phyloP scores from a whole-genome alignment of 2,329 filamentous ascomycete genomes.

The Balansia obtecta region DNA sequence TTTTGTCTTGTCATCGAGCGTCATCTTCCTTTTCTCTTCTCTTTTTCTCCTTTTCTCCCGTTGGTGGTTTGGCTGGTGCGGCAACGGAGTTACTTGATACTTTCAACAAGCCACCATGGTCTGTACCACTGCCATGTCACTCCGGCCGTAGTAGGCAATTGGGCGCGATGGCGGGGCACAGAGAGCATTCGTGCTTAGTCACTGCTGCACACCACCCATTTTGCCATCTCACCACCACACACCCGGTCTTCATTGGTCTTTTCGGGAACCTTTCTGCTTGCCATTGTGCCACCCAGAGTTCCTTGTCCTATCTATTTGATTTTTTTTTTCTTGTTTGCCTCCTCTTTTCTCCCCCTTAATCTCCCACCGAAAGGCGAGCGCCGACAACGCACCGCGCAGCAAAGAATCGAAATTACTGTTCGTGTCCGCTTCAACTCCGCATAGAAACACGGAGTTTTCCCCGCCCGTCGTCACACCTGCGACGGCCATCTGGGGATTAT shows the following conservation, averaged over 20 bases:
- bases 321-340: background rate
- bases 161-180: background rate
- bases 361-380: background rate
- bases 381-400: background rate
- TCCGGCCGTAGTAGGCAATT: background rate
- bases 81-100: background rate
- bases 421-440: background rate
- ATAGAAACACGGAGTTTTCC: background rate
- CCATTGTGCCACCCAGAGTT: background rate
- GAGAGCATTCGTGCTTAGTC: background rate
- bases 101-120: background rate
- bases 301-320: background rate
- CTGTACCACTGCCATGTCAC: background rate
- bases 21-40: background rate
- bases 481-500: background rate
- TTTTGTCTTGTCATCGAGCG: background rate
- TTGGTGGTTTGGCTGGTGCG: background rate
- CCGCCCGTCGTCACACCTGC: background rate
- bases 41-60: background rate
- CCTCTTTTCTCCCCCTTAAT: no score
- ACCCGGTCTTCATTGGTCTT: background rate
- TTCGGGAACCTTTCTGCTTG: background rate
- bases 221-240: slow-evolving; percentile 5
- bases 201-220: slow-evolving; percentile 1
- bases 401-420: slow-evolving; percentile 1